These are phyloP conservation scores for Sphagnum fallax DNA, from an alignment of 228 moss, liverwort and hornwort species.

Conservation along the genomic window DNA sequence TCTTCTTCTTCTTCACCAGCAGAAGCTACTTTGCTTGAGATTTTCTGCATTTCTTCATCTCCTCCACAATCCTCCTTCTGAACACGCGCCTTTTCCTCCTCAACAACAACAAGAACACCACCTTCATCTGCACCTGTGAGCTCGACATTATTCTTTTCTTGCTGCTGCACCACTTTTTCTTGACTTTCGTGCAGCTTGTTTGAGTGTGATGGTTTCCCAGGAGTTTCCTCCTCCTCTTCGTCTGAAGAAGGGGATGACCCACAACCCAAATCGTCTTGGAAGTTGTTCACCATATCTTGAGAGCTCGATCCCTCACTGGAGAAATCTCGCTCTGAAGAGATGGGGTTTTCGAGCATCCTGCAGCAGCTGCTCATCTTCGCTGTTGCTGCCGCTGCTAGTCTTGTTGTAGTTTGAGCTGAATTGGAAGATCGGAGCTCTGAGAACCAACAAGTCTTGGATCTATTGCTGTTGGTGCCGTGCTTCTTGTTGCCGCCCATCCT, in stretches of 20 bases:
- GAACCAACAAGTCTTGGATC: not conserved
- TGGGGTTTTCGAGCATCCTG: conserved; percentile 9
- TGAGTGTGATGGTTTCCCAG: too few species aligned
- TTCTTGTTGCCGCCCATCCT: conserved; percentile 18
- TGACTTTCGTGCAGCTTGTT: too few species aligned
- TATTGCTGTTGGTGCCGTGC: conserved; percentile 11
- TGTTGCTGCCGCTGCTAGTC: conserved; percentile 5
- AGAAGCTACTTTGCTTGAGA: too few species aligned
- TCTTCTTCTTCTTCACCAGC: too few species aligned
- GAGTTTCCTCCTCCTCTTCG: too few species aligned
- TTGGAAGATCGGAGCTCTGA: not conserved
- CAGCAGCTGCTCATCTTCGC: conserved; percentile 18
- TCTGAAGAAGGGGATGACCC: conserved; percentile 35
- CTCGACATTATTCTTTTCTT: too few species aligned
- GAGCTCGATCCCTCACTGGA: conserved; percentile 55
- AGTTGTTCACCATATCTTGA: conserved; percentile 28
- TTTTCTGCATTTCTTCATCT: too few species aligned
- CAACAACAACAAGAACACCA: too few species aligned
- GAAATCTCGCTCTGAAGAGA: conserved; percentile 5
- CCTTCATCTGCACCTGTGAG: too few species aligned
- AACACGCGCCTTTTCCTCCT: too few species aligned
- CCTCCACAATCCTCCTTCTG: too few species aligned
- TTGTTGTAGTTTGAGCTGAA: conserved; percentile 12
- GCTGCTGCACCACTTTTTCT: too few species aligned
- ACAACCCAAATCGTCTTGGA: conserved; percentile 21